Evolutionary conservation across 148 eudicot species (phyloP), one percentile per base, ranked within the genome.

Genomic region (Polygonum aviculare): DNA sequence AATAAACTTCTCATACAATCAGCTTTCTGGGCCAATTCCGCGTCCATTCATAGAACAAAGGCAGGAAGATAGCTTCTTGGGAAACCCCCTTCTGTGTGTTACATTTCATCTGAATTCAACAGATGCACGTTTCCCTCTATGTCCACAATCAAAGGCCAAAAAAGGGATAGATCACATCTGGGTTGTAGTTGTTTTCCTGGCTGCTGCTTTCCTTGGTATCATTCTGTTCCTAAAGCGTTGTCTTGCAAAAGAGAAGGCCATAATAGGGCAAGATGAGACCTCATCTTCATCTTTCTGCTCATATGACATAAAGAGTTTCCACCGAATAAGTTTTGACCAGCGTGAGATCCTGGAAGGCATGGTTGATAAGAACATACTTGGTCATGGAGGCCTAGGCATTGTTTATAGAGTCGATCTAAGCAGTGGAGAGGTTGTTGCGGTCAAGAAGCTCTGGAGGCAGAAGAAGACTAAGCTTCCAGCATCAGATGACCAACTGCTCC

Each of bases 381-480:
- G 97, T 44, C 90, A 82, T 19, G 99, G 99, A 76, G 98, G 96
- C 49, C 93, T 96, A 1, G 99, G 99, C 26, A 88, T 94, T 1
- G 99, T 95, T 47, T 93, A 90, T 60, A 91, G 76, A 72, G 84
- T 92, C 18, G 93, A 83, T 80, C 82, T 95, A 59, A 92, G 85
- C 84, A 92, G 75, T 62, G 88, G 93, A 7, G 94, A 89, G 76
- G 80, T 81, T 49, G 86, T 95, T 11, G 99, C 99, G 14, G 99
- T 91, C 55, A 95, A 95, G 84, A 88, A 88, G 85, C 82, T 93
- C 12, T 90, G 96, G 98, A 89, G 88, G 75, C 88, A 69, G 22
- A 88, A 84, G 74, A 74, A 84, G 74, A 74, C 82, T 47, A 94
- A 89, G 80, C 85, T 86, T 79, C 80, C 78, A n/a, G 77, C 76